These are phyloP conservation scores for Aspergillus leporis DNA, from an alignment of 495 filamentous ascomycete species.

Conservation along the genomic window DNA sequence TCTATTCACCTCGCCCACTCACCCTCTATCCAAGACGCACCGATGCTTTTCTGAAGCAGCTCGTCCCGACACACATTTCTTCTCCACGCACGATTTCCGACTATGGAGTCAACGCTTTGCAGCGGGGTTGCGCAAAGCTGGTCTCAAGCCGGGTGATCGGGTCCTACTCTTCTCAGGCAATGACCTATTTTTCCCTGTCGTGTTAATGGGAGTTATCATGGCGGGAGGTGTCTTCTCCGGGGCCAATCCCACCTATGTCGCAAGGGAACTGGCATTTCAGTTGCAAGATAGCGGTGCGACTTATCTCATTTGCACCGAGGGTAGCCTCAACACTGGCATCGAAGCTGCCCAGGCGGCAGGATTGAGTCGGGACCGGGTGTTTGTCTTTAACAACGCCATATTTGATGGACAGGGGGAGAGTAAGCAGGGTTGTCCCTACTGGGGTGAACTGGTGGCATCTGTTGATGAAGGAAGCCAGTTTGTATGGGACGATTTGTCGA, in stretches of 20 bases:
- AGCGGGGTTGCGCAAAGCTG: constrained; percentile 63
- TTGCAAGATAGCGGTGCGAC: constrained; percentile 66
- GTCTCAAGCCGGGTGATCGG: constrained; percentile 67
- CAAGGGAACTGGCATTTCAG: constrained; percentile 72
- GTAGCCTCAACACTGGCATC: constrained; percentile 43
- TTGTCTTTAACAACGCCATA: constrained; percentile 49
- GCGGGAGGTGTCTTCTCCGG: constrained; percentile 80
- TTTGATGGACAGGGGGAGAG: constrained; percentile 40
- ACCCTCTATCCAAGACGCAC: constrained; percentile 42
- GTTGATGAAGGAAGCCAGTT: constrained; percentile 44
- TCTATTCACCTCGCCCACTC: constrained; percentile 49
- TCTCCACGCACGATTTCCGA: constrained; percentile 61
- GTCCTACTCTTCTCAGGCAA: constrained; percentile 74
- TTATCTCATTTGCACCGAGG: constrained; percentile 60
- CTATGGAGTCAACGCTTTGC: constrained; percentile 72
- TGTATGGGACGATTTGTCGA: constrained; percentile 42
- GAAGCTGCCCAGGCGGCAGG: constrained; percentile 45
- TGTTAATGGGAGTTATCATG: constrained; percentile 73
- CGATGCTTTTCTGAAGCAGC: constrained; percentile 55
- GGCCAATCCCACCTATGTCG: constrained; percentile 74
- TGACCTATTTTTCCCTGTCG: constrained; percentile 69
- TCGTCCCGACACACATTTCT: constrained; percentile 54
- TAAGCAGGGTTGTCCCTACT: constrained; percentile 47
- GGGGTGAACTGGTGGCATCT: constrained; percentile 48
- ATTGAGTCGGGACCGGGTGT: constrained; percentile 40